A percentile compares a stretch with the other conserved stretches of the same genome.
These are phyloP conservation scores for Trichoderma sp. DNA, from an alignment of 2,329 filamentous ascomycete genomes.

Conservation along the genomic window DNA sequence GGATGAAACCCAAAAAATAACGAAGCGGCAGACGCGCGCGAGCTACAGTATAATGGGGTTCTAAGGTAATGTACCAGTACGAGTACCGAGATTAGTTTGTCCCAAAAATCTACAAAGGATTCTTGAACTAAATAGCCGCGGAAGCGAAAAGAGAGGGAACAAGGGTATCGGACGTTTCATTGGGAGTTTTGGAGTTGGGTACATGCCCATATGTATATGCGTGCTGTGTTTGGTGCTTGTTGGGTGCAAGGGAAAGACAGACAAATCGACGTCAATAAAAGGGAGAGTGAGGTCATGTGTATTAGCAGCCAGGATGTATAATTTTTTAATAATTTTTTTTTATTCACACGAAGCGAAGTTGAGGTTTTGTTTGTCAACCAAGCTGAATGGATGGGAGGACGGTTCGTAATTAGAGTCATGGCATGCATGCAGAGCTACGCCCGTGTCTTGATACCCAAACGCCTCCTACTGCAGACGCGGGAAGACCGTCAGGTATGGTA, in stretches of 20 bases:
- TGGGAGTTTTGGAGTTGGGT: neutral
- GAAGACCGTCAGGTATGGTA: neutral
- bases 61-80: neutral
- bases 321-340: neutral
- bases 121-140: neutral
- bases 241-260: neutral
- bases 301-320: neutral
- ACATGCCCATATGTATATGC: no score
- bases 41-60: neutral
- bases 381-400: neutral
- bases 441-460: neutral
- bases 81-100: neutral
- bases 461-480: neutral
- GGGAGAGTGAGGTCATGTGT: neutral
- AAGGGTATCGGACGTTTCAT: conserved; percentile 20
- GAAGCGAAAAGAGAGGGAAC: neutral
- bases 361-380: neutral
- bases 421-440: neutral
- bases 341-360: neutral
- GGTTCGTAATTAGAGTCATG: neutral
- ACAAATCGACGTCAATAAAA: neutral
- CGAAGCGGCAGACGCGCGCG: neutral
- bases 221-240: neutral
- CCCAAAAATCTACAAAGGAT: neutral
- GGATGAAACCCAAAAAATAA: neutral